Percentiles rank a stretch among this genome's conserved stretches.
Conservation (phyloP, 371 early-diverging fungal genomes). For the Actinomucor elegans region DNA sequence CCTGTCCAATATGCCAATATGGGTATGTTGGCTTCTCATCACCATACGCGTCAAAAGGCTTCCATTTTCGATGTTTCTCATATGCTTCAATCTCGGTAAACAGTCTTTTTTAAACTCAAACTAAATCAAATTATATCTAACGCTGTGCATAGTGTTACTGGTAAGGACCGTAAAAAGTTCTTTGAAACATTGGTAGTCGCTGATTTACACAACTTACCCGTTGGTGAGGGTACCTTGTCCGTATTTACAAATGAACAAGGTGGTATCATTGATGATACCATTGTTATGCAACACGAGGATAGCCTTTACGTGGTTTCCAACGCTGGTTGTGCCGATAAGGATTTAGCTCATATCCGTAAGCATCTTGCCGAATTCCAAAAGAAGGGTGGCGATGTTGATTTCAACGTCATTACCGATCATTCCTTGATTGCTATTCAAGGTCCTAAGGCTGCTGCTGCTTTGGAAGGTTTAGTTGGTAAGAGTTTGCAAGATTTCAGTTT, state of each 20-base stretch:
- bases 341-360: slow-evolving; percentile 81
- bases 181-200: slow-evolving; percentile 88
- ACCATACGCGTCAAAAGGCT: slow-evolving; percentile 88
- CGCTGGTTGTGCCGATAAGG: slow-evolving; percentile 97
- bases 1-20: slow-evolving; percentile 87
- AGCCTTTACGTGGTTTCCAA: slow-evolving; percentile 95
- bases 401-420: slow-evolving; percentile 81
- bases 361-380: slow-evolving; percentile 79
- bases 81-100: slow-evolving; percentile 94
- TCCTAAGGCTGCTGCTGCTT: slow-evolving; percentile 68
- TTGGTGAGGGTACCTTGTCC: slow-evolving; percentile 83
- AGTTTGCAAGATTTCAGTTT: slow-evolving; percentile 75
- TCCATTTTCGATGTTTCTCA: slow-evolving; percentile 98
- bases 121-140: not conserved
- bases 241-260: slow-evolving; percentile 95
- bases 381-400: slow-evolving; percentile 86
- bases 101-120: not conserved
- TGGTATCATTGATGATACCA: slow-evolving; percentile 97
- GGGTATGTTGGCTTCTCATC: slow-evolving; percentile 86
- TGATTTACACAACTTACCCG: slow-evolving; percentile 79
- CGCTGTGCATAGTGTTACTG: slow-evolving; percentile 87
- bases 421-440: slow-evolving; percentile 94
- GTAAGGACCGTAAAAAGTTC: slow-evolving; percentile 87
- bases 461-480: slow-evolving; percentile 54
- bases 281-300: slow-evolving; percentile 85